Evolutionary conservation across 2,329 filamentous ascomycete species (phyloP).

Genomic region (Clarireedia homoeocarpa): DNA sequence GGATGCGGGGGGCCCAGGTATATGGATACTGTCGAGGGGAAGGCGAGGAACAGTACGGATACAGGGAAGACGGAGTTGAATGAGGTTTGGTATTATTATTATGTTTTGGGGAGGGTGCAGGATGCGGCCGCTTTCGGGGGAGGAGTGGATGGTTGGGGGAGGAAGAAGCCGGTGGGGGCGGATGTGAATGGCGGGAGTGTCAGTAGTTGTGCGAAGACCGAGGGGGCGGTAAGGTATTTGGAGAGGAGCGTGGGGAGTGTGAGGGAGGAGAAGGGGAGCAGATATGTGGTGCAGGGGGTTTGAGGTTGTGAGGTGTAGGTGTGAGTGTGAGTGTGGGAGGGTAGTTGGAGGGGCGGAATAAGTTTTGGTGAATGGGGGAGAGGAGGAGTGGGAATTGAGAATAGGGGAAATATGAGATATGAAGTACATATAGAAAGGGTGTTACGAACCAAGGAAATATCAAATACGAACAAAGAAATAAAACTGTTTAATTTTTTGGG

Average conservation of each 20-base stretch:
- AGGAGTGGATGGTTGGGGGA: constrained; percentile 21
- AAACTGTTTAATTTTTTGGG: too few relatives aligned
- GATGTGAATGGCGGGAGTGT: constrained; percentile 40
- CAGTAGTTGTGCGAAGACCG: constrained; percentile 47
- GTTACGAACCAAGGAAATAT: too few relatives aligned
- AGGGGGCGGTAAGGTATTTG: constrained; percentile 47
- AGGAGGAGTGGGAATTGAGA: too few relatives aligned
- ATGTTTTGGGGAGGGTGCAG: constrained; percentile 51
- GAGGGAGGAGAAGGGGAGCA: not conserved
- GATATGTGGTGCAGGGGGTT: not conserved
- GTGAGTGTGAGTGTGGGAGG: too few relatives aligned
- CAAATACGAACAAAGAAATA: too few relatives aligned
- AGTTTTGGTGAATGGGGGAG: too few relatives aligned
- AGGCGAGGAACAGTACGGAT: constrained; percentile 39
- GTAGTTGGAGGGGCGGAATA: too few relatives aligned
- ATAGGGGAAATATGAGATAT: too few relatives aligned
- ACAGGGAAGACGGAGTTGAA: constrained; percentile 48
- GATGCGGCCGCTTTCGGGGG: not conserved
- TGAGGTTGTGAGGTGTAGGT: too few relatives aligned
- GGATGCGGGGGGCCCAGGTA: constrained; percentile 53
- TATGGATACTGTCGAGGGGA: constrained; percentile 51
- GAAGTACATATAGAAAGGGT: too few relatives aligned
- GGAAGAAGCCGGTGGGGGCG: constrained; percentile 20
- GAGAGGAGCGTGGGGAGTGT: constrained; percentile 33
- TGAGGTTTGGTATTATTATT: constrained; percentile 62